These are phyloP conservation scores for Phytophthora hybrid DNA, from an alignment of 352 stramenopile genomes.

Conservation along the genomic window DNA sequence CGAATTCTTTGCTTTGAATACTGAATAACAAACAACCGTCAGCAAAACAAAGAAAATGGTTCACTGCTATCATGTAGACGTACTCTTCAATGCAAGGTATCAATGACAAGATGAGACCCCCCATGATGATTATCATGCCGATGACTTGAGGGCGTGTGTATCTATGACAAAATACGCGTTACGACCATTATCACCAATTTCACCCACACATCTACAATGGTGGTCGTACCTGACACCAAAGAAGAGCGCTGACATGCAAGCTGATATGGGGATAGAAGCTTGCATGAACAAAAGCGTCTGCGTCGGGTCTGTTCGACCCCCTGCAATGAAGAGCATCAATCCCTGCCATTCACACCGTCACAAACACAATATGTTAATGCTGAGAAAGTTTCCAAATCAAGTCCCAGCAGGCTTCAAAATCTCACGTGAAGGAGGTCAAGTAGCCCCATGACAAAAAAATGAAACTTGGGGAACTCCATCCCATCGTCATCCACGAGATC, in stretches of 20 bases:
- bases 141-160: constrained; percentile 82
- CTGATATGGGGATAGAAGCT: constrained; percentile 79
- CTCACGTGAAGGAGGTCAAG: constrained; percentile 84
- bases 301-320: constrained; percentile 82
- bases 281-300: constrained; percentile 89
- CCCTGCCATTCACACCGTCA: constrained; percentile 46
- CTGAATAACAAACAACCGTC: constrained; percentile 36
- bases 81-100: constrained; percentile 85
- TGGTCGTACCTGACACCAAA: constrained; percentile 60
- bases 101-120: constrained; percentile 76
- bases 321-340: constrained; percentile 87
- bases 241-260: constrained; percentile 59
- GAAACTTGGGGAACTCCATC: constrained; percentile 86
- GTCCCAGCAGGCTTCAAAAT: not conserved
- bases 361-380: constrained; percentile 1
- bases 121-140: constrained; percentile 71
- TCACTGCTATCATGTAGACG: constrained; percentile 17
- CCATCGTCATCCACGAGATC: constrained; percentile 88
- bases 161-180: constrained; percentile 33
- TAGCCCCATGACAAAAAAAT: constrained; percentile 90
- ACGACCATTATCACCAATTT: not conserved
- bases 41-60: constrained; percentile 1
- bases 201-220: not conserved
- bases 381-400: not conserved
- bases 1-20: constrained; percentile 64